Conservation (phyloP, 805 yeast genomes). For the Ogataea trehaloabstinens region DNA sequence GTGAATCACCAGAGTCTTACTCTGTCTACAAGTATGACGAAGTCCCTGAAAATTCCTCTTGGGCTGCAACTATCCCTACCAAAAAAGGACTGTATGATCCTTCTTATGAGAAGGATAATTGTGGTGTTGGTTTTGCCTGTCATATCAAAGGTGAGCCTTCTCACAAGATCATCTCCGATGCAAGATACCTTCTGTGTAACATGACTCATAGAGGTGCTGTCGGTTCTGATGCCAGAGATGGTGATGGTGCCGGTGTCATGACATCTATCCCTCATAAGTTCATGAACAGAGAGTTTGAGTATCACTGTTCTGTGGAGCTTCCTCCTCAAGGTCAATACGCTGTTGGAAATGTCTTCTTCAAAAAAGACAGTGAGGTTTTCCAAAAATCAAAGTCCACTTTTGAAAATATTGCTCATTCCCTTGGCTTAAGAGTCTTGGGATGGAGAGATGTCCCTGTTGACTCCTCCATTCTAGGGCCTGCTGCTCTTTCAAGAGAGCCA, state of each 20-base stretch:
- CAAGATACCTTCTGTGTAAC: constrained; percentile 81
- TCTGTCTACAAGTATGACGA: constrained; percentile 68
- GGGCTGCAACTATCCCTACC: constrained; percentile 89
- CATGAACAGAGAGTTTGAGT: constrained; percentile 78
- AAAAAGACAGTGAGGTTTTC: constrained; percentile 73
- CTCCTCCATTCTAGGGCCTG: constrained; percentile 92
- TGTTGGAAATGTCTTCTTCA: constrained; percentile 91
- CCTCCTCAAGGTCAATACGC: constrained; percentile 89
- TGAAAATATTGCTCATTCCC: constrained; percentile 71
- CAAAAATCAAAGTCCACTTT: constrained; percentile 72
- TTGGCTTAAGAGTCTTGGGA: constrained; percentile 81
- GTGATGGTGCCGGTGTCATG: constrained; percentile 98
- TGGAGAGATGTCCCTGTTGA: constrained; percentile 97
- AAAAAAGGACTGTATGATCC: constrained; percentile 93
- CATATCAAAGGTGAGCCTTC: constrained; percentile 84
- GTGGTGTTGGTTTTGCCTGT: constrained; percentile 98
- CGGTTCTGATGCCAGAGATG: constrained; percentile 91
- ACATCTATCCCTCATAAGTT: constrained; percentile 89
- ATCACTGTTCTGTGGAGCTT: constrained; percentile 60
- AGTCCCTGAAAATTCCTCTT: constrained; percentile 73
- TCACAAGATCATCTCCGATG: constrained; percentile 93
- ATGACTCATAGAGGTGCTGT: constrained; percentile 99
- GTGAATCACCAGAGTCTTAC: constrained; percentile 24
- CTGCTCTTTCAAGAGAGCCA: constrained; percentile 92
- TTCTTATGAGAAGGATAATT: constrained; percentile 90